phyloP scores from a whole-genome alignment of 495 filamentous ascomycete genomes.

The Lophiostoma macrostomum region DNA sequence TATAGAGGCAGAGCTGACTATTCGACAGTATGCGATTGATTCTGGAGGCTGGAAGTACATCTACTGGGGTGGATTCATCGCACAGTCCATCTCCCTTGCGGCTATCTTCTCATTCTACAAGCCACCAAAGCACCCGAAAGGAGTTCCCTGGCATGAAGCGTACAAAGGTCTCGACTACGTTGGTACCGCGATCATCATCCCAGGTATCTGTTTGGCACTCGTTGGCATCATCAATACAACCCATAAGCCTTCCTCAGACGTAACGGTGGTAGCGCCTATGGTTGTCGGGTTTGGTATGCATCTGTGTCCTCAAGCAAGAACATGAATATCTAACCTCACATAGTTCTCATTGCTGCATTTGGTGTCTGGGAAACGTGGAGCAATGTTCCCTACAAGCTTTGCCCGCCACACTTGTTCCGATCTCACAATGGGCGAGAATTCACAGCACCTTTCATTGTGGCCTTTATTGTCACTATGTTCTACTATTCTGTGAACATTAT shows the following conservation, averaged over 20 bases:
- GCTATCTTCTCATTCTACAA: slow-evolving; percentile 29
- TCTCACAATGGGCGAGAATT: slow-evolving; percentile 32
- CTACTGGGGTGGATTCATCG: slow-evolving; percentile 32
- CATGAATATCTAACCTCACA: too few species aligned
- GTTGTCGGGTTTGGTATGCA: slow-evolving; percentile 26
- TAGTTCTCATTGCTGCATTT: slow-evolving; percentile 21
- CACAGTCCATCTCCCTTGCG: slow-evolving; percentile 27
- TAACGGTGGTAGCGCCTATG: slow-evolving; percentile 26
- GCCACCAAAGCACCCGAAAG: slow-evolving; percentile 38
- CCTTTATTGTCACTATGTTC: slow-evolving; percentile 36
- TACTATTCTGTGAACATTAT: slow-evolving; percentile 38
- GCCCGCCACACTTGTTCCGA: slow-evolving; percentile 27
- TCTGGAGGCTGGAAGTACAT: slow-evolving; percentile 31
- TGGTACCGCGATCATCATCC: slow-evolving; percentile 34
- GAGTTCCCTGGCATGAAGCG: slow-evolving; percentile 36
- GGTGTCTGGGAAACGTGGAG: slow-evolving; percentile 27
- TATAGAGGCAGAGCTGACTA: not conserved
- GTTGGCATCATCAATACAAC: slow-evolving; percentile 40
- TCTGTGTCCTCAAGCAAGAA: too few species aligned
- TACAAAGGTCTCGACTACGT: slow-evolving; percentile 37
- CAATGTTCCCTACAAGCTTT: slow-evolving; percentile 20
- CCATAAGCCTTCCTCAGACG: slow-evolving; percentile 18
- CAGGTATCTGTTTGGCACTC: slow-evolving; percentile 40
- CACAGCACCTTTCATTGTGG: slow-evolving; percentile 35
- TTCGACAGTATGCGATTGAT: slow-evolving; percentile 29